Percentiles rank a stretch among this genome's conserved stretches.
These are phyloP conservation scores for Myochromella boudieri DNA, from an alignment of 768 basidiomycete genomes.

Conservation along the genomic window DNA sequence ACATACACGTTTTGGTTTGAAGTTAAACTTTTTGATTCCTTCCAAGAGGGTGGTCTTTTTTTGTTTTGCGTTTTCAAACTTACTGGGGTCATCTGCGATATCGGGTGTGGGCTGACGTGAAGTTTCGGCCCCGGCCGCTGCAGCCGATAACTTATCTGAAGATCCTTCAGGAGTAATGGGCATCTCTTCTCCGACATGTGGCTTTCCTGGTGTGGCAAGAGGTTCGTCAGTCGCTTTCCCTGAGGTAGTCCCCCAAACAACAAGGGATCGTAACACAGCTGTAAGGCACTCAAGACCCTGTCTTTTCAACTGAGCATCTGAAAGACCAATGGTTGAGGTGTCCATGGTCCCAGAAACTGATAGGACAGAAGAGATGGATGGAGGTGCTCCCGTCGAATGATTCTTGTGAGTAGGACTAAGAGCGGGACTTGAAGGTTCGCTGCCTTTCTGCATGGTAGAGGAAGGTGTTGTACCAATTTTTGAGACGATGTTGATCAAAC, in stretches of 20 bases:
- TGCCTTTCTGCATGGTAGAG: slow-evolving; percentile 46
- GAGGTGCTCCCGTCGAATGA: slow-evolving; percentile 37
- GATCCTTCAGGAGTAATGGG: slow-evolving; percentile 56
- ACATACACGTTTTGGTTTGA: slow-evolving; percentile 93
- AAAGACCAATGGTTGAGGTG: slow-evolving; percentile 63
- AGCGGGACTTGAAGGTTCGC: slow-evolving; percentile 63
- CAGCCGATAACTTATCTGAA: slow-evolving; percentile 50
- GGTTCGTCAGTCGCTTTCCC: slow-evolving; percentile 44
- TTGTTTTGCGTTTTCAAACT: slow-evolving; percentile 94
- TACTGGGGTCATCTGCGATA: slow-evolving; percentile 82
- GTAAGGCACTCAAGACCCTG: slow-evolving; percentile 97
- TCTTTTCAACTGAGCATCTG: slow-evolving; percentile 81
- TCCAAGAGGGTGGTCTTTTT: slow-evolving; percentile 93
- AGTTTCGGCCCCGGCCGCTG: slow-evolving; percentile 49
- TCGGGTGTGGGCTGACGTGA: slow-evolving; percentile 76
- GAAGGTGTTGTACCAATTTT: slow-evolving; percentile 75
- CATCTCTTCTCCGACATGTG: slow-evolving; percentile 53
- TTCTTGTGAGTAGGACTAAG: slow-evolving; percentile 50
- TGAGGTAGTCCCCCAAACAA: slow-evolving; percentile 80
- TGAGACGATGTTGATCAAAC: slow-evolving; percentile 86
- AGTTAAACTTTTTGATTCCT: slow-evolving; percentile 97
- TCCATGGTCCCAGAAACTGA: slow-evolving; percentile 68
- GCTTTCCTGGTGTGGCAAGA: slow-evolving; percentile 37
- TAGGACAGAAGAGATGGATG: slow-evolving; percentile 66
- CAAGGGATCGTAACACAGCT: slow-evolving; percentile 83